Percentiles rank a stretch among this genome's conserved stretches.
phyloP scores from a whole-genome alignment of 1,284 basidiomycete species.

The Pseudozyma hubeiensis region DNA sequence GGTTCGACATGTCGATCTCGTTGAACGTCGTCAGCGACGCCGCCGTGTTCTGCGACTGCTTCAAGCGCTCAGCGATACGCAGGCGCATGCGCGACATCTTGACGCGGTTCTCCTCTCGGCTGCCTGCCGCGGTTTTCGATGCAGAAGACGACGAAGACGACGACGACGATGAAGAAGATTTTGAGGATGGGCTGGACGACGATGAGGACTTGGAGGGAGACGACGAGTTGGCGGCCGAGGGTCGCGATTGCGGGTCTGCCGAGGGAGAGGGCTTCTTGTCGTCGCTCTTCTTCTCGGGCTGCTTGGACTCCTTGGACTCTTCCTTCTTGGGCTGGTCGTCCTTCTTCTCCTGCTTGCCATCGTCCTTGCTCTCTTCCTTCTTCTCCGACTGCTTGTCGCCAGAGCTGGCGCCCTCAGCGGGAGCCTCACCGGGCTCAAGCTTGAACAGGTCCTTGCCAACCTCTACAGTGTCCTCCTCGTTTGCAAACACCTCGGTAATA shows the following conservation, averaged over 20 bases:
- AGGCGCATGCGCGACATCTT: conserved; percentile 79
- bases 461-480: conserved; percentile 91
- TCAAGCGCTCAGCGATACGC: conserved; percentile 95
- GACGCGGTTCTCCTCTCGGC: conserved; percentile 86
- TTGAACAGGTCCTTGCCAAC: conserved; percentile 95
- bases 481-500: conserved; percentile 86
- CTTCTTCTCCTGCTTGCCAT: conserved; percentile 62
- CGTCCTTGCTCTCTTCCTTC: conserved; percentile 61
- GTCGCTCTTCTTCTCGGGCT: conserved; percentile 68
- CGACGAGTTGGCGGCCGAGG: conserved; percentile 25
- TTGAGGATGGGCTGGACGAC: conserved; percentile 24
- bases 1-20: conserved; percentile 97
- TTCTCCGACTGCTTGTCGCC: conserved; percentile 69
- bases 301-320: conserved; percentile 60
- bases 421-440: conserved; percentile 80
- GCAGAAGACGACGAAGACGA: conserved; percentile 22
- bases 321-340: conserved; percentile 67
- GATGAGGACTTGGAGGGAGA: conserved; percentile 35
- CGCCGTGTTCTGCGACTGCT: conserved; percentile 97
- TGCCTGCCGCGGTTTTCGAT: conserved; percentile 54
- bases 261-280: conserved; percentile 67
- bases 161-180: conserved; percentile 9
- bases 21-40: conserved; percentile 98
- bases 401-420: conserved; percentile 72
- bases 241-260: conserved; percentile 23